Evolutionary conservation across 2,329 filamentous ascomycete species (phyloP).

Genomic region (Hymenoscyphus salicellus): DNA sequence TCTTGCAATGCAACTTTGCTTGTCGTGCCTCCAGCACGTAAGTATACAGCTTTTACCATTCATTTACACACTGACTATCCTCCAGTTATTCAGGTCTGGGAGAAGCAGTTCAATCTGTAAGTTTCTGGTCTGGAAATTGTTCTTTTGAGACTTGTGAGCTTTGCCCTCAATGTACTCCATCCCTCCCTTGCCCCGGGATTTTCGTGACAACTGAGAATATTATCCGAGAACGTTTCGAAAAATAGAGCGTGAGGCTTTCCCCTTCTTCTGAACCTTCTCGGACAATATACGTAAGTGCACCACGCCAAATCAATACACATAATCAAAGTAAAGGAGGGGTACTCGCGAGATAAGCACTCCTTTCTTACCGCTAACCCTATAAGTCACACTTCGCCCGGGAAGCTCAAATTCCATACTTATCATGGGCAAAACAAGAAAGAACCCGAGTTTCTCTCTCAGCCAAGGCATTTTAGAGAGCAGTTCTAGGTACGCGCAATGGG

Average conservation of each 20-base stretch:
- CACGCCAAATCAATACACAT: too few relatives aligned
- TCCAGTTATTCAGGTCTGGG: conserved; percentile 21
- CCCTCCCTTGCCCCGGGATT: too few relatives aligned
- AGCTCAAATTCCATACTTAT: conserved; percentile 7
- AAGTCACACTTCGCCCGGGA: neutral
- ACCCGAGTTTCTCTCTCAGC: neutral
- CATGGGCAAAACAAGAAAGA: conserved; percentile 18
- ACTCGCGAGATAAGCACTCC: too few relatives aligned
- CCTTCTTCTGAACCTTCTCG: too few relatives aligned
- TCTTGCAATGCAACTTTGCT: neutral
- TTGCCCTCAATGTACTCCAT: too few relatives aligned
- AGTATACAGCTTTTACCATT: neutral
- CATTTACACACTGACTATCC: neutral
- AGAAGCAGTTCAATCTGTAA: conserved; percentile 19
- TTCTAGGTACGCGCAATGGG: too few relatives aligned
- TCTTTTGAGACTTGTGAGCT: neutral
- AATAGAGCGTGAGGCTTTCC: too few relatives aligned
- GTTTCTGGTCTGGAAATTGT: neutral
- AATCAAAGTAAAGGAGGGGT: too few relatives aligned
- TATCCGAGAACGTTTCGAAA: too few relatives aligned
- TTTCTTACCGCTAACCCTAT: conserved; percentile 7
- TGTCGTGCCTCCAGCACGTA: neutral
- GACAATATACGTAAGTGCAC: too few relatives aligned
- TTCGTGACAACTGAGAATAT: too few relatives aligned
- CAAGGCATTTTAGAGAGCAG: too few relatives aligned